These are phyloP conservation scores for Peronospora farinosa DNA, from an alignment of 352 stramenopile species.

Conservation along the genomic window DNA sequence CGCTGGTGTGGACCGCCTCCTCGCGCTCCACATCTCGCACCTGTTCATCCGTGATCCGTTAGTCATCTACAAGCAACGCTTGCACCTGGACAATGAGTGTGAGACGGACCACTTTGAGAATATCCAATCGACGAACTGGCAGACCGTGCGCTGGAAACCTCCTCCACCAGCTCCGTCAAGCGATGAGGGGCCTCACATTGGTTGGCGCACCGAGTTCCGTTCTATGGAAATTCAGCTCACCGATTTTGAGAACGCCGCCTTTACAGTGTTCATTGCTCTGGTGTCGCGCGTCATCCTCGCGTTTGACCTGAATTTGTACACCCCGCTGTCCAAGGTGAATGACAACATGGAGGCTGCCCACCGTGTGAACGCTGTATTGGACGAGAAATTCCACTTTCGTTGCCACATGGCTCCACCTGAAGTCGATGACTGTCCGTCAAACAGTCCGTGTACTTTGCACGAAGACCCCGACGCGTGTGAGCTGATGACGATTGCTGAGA, in stretches of 20 bases:
- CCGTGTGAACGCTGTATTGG: slow-evolving; percentile 89
- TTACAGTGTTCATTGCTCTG: slow-evolving; percentile 97
- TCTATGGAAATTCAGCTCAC: slow-evolving; percentile 99
- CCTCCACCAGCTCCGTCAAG: slow-evolving; percentile 74
- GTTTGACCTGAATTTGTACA: slow-evolving; percentile 99
- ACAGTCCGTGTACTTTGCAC: slow-evolving; percentile 42
- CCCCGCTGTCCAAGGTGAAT: slow-evolving; percentile 96
- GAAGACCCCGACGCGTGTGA: slow-evolving; percentile 72
- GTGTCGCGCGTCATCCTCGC: slow-evolving; percentile 97
- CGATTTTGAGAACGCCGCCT: slow-evolving; percentile 99
- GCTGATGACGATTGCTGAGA: slow-evolving; percentile 97
- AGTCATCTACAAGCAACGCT: slow-evolving; percentile 90
- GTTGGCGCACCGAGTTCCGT: slow-evolving; percentile 90
- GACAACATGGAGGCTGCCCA: slow-evolving; percentile 99
- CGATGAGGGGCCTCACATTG: slow-evolving; percentile 48
- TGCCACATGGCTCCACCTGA: slow-evolving; percentile 90
- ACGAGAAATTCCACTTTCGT: slow-evolving; percentile 97
- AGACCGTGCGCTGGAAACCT: slow-evolving; percentile 99
- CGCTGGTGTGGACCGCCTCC: slow-evolving; percentile 90
- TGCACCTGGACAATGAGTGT: slow-evolving; percentile 75
- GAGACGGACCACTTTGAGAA: slow-evolving; percentile 98
- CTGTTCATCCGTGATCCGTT: slow-evolving; percentile 98
- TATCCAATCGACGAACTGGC: slow-evolving; percentile 99
- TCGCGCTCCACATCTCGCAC: slow-evolving; percentile 97
- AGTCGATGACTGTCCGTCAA: slow-evolving; percentile 50